Base-by-base conservation (phyloP, 805 yeast species). In the Yarrowia sp. region DNA sequence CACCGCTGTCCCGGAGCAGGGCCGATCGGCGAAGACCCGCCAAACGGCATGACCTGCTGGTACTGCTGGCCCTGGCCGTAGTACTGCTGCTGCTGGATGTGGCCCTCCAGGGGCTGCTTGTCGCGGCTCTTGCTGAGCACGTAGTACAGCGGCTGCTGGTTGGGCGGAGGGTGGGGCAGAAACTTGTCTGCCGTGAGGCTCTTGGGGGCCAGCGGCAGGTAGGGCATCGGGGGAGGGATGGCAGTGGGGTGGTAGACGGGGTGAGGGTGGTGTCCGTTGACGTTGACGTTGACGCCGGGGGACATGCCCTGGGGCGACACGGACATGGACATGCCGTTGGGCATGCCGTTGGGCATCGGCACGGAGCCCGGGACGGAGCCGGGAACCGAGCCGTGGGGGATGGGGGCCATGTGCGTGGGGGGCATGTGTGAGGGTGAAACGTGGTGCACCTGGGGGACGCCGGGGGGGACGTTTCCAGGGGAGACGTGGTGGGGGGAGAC, bases 21-120 rank as follows among this genome's bases (percentile, higher is more conserved):
- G 1, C 66, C 66, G 14, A 46, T 38, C 10, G 66, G 53, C 2
- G 34, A 17, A 4, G 34, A 14, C 34, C 50, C 50, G 9, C 42
- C 66, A 34, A 34, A 44, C 15, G 53, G 53, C 24, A 61, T 20
- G 2, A 40, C 24, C 14, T 44, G 38, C 43, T 38, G 36, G 46
- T 19, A 34, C n/a, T n/a, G 36, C 2, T 14, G 36, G 9, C 34
- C 50, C 6, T 30, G 34, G 12, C 17, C 50, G 20, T 40, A 19
- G 39, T 44, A 30, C 10, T 58, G 17, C 39, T 44, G 38, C 44
- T 60, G 66, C 33, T 60, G 53, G 9, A 61, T 61, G 46, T 61
- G 66, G 38, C 66, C 66, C 46, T 61, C 66, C 36, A 36, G 55
- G 8, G 66, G 66, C 43, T 47, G 66, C 66, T 61, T 61, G 39